Percentiles rank a stretch among this genome's conserved stretches.
phyloP scores from a whole-genome alignment of 352 stramenopile genomes.

The Saprolegnia parasitica region DNA sequence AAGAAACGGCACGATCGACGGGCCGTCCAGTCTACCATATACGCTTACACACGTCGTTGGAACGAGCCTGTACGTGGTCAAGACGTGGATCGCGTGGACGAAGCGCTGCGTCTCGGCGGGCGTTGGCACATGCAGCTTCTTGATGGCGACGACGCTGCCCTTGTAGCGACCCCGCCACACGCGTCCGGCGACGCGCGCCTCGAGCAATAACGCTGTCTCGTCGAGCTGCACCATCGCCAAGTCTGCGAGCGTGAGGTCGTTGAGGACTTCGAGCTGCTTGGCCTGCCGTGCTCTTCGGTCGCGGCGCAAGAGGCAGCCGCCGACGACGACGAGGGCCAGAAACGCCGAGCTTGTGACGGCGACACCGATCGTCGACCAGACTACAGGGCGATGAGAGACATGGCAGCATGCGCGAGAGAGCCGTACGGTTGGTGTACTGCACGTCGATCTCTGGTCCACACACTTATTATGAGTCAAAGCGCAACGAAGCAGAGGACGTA shows the following conservation, averaged over 20 bases:
- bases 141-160: slow-evolving; percentile 50
- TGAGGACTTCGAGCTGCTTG: background rate
- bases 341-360: slow-evolving; percentile 6
- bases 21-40: slow-evolving; percentile 46
- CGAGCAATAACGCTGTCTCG: background rate
- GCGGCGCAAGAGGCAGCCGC: background rate
- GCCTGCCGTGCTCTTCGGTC: background rate
- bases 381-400: background rate
- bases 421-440: background rate
- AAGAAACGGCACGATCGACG: slow-evolving; percentile 47
- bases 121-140: slow-evolving; percentile 27
- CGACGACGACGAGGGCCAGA: background rate
- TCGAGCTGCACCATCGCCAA: background rate
- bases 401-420: background rate
- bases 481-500: background rate
- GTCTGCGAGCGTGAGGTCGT: background rate
- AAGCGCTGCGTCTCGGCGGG: slow-evolving; percentile 32
- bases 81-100: slow-evolving; percentile 53
- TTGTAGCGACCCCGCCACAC: slow-evolving; percentile 49
- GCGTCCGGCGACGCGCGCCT: slow-evolving; percentile 37
- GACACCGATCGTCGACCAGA: slow-evolving; percentile 4
- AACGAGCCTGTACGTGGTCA: slow-evolving; percentile 32
- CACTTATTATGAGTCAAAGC: background rate
- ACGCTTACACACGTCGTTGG: slow-evolving; percentile 34
- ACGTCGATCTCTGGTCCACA: background rate